Percentiles rank a stretch among this genome's conserved stretches.
phyloP scores from a whole-genome alignment of 208 protist species.

The Borovskyia barvae region DNA sequence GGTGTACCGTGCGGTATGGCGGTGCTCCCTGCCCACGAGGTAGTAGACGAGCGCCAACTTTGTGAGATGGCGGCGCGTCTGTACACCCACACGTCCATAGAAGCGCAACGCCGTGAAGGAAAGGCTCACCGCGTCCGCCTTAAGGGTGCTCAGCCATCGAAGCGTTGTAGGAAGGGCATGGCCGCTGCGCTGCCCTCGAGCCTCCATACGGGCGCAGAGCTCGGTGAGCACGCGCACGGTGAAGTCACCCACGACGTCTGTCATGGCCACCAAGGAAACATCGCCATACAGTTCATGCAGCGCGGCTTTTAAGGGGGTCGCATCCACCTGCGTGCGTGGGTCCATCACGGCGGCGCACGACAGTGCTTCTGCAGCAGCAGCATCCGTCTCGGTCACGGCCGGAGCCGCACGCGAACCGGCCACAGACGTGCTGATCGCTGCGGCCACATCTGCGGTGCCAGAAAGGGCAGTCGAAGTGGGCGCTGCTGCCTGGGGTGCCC shows the following conservation, averaged over 20 bases:
- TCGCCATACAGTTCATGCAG: conserved; percentile 79
- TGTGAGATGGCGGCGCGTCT: conserved; percentile 39
- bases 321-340: conserved; percentile 40
- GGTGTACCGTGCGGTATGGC: conserved; percentile 63
- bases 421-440: no score
- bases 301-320: conserved; percentile 35
- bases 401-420: no score
- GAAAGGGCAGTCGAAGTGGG: no score
- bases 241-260: conserved; percentile 45
- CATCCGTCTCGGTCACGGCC: no score
- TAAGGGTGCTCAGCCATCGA: conserved; percentile 53
- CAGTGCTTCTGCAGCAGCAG: neutral
- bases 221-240: conserved; percentile 55
- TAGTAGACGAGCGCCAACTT: conserved; percentile 79
- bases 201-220: conserved; percentile 39
- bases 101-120: conserved; percentile 80
- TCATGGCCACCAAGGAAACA: conserved; percentile 64
- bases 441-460: no score
- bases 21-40: conserved; percentile 60
- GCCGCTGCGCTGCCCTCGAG: conserved; percentile 21
- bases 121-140: conserved; percentile 49
- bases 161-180: conserved; percentile 39
- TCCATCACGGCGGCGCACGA: conserved; percentile 33
- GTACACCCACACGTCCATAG: conserved; percentile 42
- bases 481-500: no score